phyloP scores from a whole-genome alignment of 441 rosid species.

The Metrosideros polymorpha region DNA sequence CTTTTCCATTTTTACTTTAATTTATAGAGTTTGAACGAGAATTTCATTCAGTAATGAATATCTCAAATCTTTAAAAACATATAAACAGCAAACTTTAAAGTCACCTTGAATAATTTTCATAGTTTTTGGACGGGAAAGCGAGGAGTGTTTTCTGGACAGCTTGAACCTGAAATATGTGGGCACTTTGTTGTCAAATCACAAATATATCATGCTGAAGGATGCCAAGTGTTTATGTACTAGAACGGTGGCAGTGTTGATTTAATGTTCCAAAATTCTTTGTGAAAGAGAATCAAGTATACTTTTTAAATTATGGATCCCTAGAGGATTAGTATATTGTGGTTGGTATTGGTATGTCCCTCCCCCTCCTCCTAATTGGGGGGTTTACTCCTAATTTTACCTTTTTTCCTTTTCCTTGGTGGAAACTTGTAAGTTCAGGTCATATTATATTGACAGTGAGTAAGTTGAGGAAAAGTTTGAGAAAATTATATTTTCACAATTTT shows the following conservation, averaged over 20 bases:
- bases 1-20: neutral
- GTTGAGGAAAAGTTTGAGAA: neutral
- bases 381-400: neutral
- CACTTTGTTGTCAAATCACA: neutral
- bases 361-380: neutral
- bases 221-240: neutral
- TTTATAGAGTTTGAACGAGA: neutral
- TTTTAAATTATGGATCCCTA: neutral
- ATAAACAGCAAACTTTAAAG: neutral
- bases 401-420: neutral
- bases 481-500: neutral
- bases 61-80: neutral
- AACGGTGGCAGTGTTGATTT: neutral
- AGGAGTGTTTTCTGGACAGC: neutral
- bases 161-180: neutral
- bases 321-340: neutral
- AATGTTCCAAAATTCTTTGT: neutral
- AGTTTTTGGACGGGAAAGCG: neutral
- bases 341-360: neutral
- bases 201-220: neutral
- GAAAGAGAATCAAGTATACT: neutral
- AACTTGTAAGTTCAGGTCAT: neutral
- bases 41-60: neutral
- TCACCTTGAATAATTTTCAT: neutral
- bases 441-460: neutral